Evolutionary conservation across 2,329 filamentous ascomycete species (phyloP), one percentile per base, ranked within the genome.

Genomic region (Cladobotryum protrusum): DNA sequence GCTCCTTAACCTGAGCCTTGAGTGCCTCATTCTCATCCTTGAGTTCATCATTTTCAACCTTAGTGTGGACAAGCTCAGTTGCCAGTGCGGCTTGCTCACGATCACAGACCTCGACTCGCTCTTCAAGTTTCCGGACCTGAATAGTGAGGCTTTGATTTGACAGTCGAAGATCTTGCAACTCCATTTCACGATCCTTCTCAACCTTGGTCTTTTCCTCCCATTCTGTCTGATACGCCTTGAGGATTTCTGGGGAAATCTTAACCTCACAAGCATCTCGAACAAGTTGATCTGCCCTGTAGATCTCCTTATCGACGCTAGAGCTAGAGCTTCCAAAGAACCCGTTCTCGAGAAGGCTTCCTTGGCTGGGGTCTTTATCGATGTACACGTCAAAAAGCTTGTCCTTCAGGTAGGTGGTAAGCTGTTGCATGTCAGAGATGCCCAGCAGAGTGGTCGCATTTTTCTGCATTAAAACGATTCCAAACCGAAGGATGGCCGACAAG

Each of bases 271-370:
- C 93, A 67, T 99, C 93, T 53, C 87, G 86, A 13, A 99, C 89
- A 53, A 99, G 82, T 59, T 93, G 83, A 65, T 99, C 93, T 14
- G 93, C 93, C 45, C 91, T 85, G 66, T 99, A 99, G 6, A 99
- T 82, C 64, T 96, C 93, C 68, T 96, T 96, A 64, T 99, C 93
- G 12, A 89, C 79, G 57, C 83, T 87, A n/a, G 85, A 84, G 33
- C 88, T 90, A 19, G 89, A 92, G 65, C 86, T 92, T 53, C 93
- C 93, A 63, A 99, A 99, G 75, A 99, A 99, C 13, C 93, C 93
- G 40, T 90, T 95, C 67, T 99, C 93, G 1, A 97, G 80, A 43
- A 99, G 86, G 14, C 90, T 96, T 45, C 85, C 90, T n/a, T 90
- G 85, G 3, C 90, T 95, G 0, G 93, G 93, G 7, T 90, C 82